Base-by-base conservation (phyloP, 148 eudicot species). In the Spergularia bocconei region DNA sequence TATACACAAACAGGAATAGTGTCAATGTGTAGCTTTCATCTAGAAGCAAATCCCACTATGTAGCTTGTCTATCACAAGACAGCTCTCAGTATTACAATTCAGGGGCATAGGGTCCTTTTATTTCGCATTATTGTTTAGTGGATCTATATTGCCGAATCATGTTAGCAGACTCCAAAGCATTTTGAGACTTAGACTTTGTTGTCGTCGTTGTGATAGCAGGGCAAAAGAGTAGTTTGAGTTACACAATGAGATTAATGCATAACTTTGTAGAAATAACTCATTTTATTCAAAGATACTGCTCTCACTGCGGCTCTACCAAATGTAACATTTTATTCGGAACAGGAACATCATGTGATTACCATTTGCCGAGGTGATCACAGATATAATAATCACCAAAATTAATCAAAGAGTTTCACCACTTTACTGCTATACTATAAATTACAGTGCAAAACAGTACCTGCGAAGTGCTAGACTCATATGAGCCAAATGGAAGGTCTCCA, bases 401-500 rank as follows among this genome's bases (percentile, higher is more conserved):
- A 36, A 47, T 19, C 25, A 29, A 16, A 51, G 54, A 44, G 61
- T 20, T 59, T 11, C 20, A 52, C 11, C 33, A 17, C 13, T 9
- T 19, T 44, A 71, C 56, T 58, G 39, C 59, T 36, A 55, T 20
- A 23, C 25, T 23, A 20, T 16, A 23, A 20, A 39, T 9, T 25
- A 64, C 53, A 66, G 36, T 7, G 8, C 19, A 13, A 19, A 12
- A 6, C 36, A 44, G n/a, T 71, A 92, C 98, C 97, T 90, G 98
- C 23, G 72, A 67, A 66, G 88, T 39, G 44, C 87, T 85, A 11
- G 97, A 90, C 84, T 94, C 98, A 60, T 94, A 94, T 51, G 80
- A 84, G 0, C 98, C 98, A 67, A 94, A 94, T 12, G 97, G 91
- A 47, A 94, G 87, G 72, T 94, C 98, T 51, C 98, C 97, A n/a